Conservation (phyloP, 140 eudicot genomes). For the Oenanthe javanica region DNA sequence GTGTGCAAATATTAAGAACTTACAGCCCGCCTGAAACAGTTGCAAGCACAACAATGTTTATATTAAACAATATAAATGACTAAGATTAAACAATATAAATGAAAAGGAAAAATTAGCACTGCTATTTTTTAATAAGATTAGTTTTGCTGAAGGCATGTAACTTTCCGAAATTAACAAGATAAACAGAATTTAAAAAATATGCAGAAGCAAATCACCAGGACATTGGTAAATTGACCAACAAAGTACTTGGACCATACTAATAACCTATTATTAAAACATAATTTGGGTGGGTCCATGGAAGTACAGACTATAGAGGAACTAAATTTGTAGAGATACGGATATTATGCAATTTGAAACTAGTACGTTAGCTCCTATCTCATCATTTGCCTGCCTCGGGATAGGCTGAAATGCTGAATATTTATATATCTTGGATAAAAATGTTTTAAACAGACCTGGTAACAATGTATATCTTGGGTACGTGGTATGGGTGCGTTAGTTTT, state of each 20-base stretch:
- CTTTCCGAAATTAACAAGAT: neutral
- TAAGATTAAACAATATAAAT: neutral
- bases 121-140: neutral
- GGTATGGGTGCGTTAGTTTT: too few species aligned
- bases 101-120: neutral
- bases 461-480: too few species aligned
- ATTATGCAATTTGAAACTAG: neutral
- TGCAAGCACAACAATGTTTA: neutral
- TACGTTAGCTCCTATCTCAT: neutral
- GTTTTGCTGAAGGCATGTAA: neutral
- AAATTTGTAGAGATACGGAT: neutral
- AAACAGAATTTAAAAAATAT: neutral
- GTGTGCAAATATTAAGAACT: constrained; percentile 90
- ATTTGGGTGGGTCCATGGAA: neutral
- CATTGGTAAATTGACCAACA: neutral
- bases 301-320: neutral
- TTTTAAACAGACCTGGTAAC: neutral
- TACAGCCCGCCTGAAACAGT: constrained; percentile 85
- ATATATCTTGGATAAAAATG: neutral
- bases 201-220: neutral
- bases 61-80: neutral
- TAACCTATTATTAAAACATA: neutral
- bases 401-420: neutral
- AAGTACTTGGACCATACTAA: neutral
- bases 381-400: neutral